phyloP scores from a whole-genome alignment of 805 yeast species.

The Starmerella bacillaris region DNA sequence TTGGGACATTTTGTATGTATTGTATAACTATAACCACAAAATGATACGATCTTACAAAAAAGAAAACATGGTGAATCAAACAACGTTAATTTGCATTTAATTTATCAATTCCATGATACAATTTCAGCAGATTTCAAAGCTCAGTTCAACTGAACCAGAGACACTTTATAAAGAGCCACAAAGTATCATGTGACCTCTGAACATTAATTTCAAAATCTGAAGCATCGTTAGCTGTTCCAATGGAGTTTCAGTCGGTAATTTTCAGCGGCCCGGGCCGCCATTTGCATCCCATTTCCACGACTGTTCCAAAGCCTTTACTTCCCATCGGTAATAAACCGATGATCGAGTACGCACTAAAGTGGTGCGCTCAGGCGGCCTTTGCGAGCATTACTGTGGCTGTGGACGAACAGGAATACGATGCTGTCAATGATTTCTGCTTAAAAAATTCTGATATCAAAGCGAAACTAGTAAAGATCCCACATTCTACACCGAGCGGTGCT shows the following conservation, averaged over 20 bases:
- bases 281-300: slow-evolving; percentile 53
- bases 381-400: slow-evolving; percentile 41
- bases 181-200: no score
- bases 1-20: no score
- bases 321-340: slow-evolving; percentile 84
- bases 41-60: no score
- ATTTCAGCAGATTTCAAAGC: no score
- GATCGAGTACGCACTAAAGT: slow-evolving; percentile 69
- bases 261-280: slow-evolving; percentile 72
- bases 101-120: no score
- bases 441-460: slow-evolving; percentile 6
- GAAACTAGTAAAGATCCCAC: slow-evolving; percentile 5
- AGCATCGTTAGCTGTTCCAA: slow-evolving; percentile 22
- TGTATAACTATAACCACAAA: no score
- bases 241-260: slow-evolving; percentile 87
- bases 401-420: slow-evolving; percentile 30
- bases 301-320: slow-evolving; percentile 63
- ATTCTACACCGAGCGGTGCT: slow-evolving; percentile 12
- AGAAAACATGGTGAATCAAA: no score
- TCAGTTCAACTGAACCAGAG: no score
- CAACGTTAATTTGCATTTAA: no score
- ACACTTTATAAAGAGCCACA: no score
- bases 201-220: no score
- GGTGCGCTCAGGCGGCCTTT: slow-evolving; percentile 84
- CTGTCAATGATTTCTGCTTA: slow-evolving; percentile 10